Percentiles rank a stretch among this genome's conserved stretches.
Conservation (phyloP, 176 grass and related monocot species). For the Calamus simplicifolius region DNA sequence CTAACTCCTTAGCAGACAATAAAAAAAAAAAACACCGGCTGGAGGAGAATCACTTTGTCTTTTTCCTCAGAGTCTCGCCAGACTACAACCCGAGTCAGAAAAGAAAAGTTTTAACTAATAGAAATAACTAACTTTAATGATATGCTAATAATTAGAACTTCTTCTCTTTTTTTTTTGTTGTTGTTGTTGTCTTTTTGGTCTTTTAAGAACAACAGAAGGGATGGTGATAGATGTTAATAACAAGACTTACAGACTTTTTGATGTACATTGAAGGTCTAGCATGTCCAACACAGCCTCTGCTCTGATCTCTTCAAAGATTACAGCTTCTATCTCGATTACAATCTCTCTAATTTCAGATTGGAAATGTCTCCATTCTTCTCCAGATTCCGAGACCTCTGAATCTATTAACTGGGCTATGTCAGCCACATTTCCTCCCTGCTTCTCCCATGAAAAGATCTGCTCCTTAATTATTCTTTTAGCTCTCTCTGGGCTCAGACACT, state of each 20-base stretch:
- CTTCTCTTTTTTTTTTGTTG: no score
- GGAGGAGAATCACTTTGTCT: no score
- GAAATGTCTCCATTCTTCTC: conserved; percentile 39
- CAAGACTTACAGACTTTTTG: conserved; percentile 29
- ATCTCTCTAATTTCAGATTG: conserved; percentile 35
- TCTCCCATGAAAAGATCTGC: conserved; percentile 57
- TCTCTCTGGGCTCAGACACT: conserved; percentile 15
- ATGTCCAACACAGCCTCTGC: conserved; percentile 55
- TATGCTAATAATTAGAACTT: no score
- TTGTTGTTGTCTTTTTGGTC: background rate
- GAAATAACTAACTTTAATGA: no score
- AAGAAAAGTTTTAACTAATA: no score
- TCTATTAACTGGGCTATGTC: conserved; percentile 53
- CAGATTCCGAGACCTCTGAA: conserved; percentile 35
- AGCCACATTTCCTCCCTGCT: conserved; percentile 42
- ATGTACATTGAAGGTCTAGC: conserved; percentile 52
- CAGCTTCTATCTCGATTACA: conserved; percentile 54
- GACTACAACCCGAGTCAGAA: no score
- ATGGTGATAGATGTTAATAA: conserved; percentile 15
- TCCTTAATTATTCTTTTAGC: conserved; percentile 18
- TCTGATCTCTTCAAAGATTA: conserved; percentile 87
- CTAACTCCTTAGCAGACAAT: no score
- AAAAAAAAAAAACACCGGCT: no score
- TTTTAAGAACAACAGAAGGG: conserved; percentile 2
- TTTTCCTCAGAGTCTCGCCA: no score